Evolutionary conservation across 2,329 filamentous ascomycete species (phyloP), one percentile per base, ranked within the genome.

Genomic region (Alternaria hordeiaustralica): DNA sequence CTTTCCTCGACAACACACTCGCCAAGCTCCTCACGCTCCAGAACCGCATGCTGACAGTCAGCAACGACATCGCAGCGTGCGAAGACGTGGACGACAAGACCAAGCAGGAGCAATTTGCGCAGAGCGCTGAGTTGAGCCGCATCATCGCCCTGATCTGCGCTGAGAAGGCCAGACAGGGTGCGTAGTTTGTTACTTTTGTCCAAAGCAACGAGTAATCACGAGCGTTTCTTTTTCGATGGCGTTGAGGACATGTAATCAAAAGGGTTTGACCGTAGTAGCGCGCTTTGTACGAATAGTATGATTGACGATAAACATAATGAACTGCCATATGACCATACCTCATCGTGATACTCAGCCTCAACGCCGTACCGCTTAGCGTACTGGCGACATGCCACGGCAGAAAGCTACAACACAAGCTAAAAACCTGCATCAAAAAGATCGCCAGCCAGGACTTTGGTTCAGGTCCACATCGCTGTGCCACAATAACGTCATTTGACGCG

Each of bases 101-200:
- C 20, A 81, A 85, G 71, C 82, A 83, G 68, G 84, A 85, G 73
- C 82, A 85, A 56, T 84, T 84, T 55, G 78, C 80, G 13, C 84
- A 85, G 75, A 82, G 79, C 28, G 83, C 84, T 1, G 84, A 85
- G 74, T 65, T 85, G 63, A 82, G 79, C 55, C 71, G 82, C 56
- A 84, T 85, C 59, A 85, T 85, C 63, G 84, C 84, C 2, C 68
- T 85, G 67, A 85, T 85, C 58, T 85, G 84, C 69, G 81, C 84
- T 3, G 84, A 85, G 79, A 85, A 85, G 76, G 84, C 84, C 6
- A 79, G 84, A 65, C 84, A 85, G 67, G 82, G 83, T 20, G 68
- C 75, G 45, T 78, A 71, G 45, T 59, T 5, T 30, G 11, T 33
- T 55, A 20, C 20, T 21, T 46, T 46, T 56, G 33, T 41, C 8